Percentiles rank a stretch among this genome's conserved stretches.
Conservation (phyloP, 2,329 filamentous ascomycete species). For the Cladosporium oxysporum region DNA sequence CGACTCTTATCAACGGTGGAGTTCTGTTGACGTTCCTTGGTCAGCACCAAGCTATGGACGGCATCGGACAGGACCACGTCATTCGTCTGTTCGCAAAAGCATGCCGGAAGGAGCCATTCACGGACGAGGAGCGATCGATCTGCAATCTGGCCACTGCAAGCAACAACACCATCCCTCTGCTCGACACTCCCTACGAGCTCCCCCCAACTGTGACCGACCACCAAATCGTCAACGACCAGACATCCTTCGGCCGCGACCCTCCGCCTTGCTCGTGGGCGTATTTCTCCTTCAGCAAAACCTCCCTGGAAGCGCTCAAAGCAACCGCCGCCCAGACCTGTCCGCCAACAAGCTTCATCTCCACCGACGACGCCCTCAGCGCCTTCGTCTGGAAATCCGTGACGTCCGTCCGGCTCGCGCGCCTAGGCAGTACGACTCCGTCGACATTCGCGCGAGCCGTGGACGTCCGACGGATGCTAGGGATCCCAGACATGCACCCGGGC, state of each 20-base stretch:
- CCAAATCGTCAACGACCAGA: not conserved
- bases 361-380: conserved; percentile 10
- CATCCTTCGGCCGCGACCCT: not conserved
- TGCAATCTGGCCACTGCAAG: conserved; percentile 27
- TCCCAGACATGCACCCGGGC: conserved; percentile 51
- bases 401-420: conserved; percentile 43
- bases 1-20: conserved; percentile 22
- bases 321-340: not conserved
- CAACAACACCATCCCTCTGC: not conserved
- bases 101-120: conserved; percentile 20
- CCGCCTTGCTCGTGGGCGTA: conserved; percentile 2
- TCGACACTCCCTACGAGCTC: not conserved
- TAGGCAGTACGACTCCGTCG: conserved; percentile 30
- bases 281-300: not conserved
- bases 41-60: conserved; percentile 24
- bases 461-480: conserved; percentile 44
- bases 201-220: not conserved
- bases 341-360: not conserved
- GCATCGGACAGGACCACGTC: conserved; percentile 22
- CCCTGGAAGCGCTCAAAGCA: not conserved
- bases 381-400: conserved; percentile 30
- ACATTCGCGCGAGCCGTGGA: conserved; percentile 54
- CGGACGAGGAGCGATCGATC: conserved; percentile 42
- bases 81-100: conserved; percentile 23
- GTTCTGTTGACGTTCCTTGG: conserved; percentile 22